A percentile compares a stretch with the other conserved stretches of the same genome.
These are phyloP conservation scores for Talaromyces wortmannii DNA, from an alignment of 495 filamentous ascomycete species.

Conservation along the genomic window DNA sequence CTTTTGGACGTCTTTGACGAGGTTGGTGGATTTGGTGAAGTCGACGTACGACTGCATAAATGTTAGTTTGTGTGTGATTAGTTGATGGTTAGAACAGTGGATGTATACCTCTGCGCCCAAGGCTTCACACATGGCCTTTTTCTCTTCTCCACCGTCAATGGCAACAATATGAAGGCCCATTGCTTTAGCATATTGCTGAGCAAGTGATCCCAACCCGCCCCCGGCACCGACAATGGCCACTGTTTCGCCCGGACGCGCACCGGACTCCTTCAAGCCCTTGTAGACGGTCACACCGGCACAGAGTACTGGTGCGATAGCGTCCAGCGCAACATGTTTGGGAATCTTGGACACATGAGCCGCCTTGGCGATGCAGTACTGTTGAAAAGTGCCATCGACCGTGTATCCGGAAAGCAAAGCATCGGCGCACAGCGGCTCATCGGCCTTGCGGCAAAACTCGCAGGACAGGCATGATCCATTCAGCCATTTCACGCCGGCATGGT, in stretches of 20 bases:
- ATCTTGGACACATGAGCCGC: constrained; percentile 69
- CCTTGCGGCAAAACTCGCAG: constrained; percentile 62
- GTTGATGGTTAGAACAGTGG: neutral
- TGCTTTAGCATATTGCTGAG: constrained; percentile 79
- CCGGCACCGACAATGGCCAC: constrained; percentile 87
- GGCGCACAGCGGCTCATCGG: constrained; percentile 59
- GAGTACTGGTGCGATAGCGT: constrained; percentile 69
- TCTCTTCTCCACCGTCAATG: constrained; percentile 77
- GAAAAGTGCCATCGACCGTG: constrained; percentile 71
- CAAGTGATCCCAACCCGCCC: constrained; percentile 77
- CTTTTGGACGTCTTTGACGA: constrained; percentile 77
- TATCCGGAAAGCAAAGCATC: constrained; percentile 64
- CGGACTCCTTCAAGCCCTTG: constrained; percentile 84
- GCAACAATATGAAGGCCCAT: constrained; percentile 78
- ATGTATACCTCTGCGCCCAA: constrained; percentile 51
- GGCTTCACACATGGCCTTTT: constrained; percentile 55
- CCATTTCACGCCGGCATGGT: constrained; percentile 75
- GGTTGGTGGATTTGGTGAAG: constrained; percentile 62
- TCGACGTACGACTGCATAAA: constrained; percentile 56
- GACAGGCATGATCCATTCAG: constrained; percentile 64
- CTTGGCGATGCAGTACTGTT: constrained; percentile 76
- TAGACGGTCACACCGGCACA: constrained; percentile 92
- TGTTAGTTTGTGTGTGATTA: constrained; percentile 1
- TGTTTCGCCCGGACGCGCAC: constrained; percentile 63
- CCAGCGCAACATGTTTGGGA: constrained; percentile 61